phyloP scores from a whole-genome alignment of 1,284 basidiomycete genomes.

The Leccinum huronense region DNA sequence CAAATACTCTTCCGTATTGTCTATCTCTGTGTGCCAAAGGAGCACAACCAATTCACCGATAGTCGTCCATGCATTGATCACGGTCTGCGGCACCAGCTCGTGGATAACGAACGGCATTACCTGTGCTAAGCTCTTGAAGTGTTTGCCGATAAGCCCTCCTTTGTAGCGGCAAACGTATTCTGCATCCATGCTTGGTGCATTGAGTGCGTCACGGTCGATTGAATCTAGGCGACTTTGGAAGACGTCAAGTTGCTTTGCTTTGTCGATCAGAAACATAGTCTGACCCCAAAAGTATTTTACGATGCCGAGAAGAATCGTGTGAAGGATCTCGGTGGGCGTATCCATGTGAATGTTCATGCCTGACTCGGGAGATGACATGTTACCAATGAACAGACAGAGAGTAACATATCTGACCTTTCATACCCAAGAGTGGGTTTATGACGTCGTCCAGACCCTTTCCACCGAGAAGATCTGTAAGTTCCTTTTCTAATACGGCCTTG shows the following conservation, averaged over 20 bases:
- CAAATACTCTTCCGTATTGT: conserved; percentile 19
- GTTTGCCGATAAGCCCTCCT: conserved; percentile 34
- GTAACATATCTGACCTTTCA: neutral
- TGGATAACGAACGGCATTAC: conserved; percentile 29
- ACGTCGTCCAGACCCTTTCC: neutral
- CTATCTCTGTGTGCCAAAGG: conserved; percentile 32
- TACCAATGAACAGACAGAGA: neutral
- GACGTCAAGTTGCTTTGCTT: conserved; percentile 16
- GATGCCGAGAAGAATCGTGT: conserved; percentile 33
- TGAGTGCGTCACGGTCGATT: conserved; percentile 1
- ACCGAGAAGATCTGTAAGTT: neutral
- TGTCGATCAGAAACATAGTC: conserved; percentile 26
- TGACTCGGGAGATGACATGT: neutral
- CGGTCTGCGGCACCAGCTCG: conserved; percentile 19
- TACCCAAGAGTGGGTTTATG: neutral
- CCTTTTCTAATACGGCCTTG: neutral
- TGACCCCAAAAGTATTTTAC: conserved; percentile 38
- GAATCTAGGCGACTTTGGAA: conserved; percentile 17
- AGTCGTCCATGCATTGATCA: conserved; percentile 23
- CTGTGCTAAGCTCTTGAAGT: conserved; percentile 34
- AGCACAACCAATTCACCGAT: conserved; percentile 28
- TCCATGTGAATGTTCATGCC: conserved; percentile 19
- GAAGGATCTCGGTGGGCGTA: conserved; percentile 34
- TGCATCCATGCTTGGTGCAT: neutral
- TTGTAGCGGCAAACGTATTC: conserved; percentile 13